These are phyloP conservation scores for Cutaneotrichosporon cutaneum DNA, from an alignment of 1,284 basidiomycete genomes.

Conservation along the genomic window DNA sequence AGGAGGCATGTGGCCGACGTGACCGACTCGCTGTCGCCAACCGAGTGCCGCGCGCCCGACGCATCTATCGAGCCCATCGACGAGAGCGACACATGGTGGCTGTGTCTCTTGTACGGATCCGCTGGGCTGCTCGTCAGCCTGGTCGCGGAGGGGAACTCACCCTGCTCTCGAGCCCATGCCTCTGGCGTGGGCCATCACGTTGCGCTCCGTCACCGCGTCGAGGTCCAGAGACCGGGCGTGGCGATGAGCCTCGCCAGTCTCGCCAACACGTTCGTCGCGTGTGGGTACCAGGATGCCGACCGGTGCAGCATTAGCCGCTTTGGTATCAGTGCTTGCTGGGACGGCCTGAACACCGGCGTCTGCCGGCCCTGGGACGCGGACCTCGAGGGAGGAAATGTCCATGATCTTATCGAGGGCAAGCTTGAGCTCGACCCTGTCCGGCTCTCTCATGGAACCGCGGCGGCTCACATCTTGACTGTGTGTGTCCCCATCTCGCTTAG, in stretches of 20 bases:
- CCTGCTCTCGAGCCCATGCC: not conserved
- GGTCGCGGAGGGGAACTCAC: not conserved
- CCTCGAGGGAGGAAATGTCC: not conserved
- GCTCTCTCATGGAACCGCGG: not conserved
- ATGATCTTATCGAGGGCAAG: not conserved
- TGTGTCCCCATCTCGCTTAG: not conserved
- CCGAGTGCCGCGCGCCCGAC: not conserved
- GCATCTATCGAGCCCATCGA: not conserved
- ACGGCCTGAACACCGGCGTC: not conserved
- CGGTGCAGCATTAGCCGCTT: not conserved
- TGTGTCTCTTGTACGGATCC: not conserved
- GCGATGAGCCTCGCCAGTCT: not conserved
- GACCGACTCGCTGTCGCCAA: slow-evolving; percentile 5
- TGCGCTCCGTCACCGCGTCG: not conserved
- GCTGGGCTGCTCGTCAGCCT: not conserved
- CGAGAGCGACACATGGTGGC: not conserved
- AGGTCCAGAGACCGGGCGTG: not conserved
- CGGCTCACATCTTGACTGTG: not conserved
- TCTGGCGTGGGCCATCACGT: not conserved
- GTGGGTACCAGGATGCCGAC: not conserved
- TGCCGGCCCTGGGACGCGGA: not conserved
- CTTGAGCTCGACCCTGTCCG: not conserved
- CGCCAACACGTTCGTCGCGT: not conserved
- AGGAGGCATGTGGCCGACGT: not conserved
- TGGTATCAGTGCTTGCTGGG: not conserved